phyloP scores from a whole-genome alignment of 2,329 filamentous ascomycete species.

The Arachnopeziza araneosa region DNA sequence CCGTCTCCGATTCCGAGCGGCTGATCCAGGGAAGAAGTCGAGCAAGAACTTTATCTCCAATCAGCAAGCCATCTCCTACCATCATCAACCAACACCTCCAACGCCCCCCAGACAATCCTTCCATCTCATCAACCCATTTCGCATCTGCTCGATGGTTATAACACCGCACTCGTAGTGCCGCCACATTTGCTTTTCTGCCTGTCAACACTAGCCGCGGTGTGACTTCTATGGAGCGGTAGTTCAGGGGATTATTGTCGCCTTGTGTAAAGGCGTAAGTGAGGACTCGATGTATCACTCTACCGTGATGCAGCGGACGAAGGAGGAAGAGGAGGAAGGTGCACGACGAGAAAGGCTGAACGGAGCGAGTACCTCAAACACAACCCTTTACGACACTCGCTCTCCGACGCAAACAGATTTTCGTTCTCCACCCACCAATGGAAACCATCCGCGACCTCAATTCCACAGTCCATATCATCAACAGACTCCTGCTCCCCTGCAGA shows the following conservation, averaged over 20 bases:
- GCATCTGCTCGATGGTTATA: constrained; percentile 2
- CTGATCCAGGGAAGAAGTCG: constrained; percentile 4
- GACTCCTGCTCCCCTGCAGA: constrained; percentile 21
- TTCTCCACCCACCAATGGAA: constrained; percentile 26
- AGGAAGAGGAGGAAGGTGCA: constrained; percentile 25
- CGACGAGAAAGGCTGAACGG: constrained; percentile 26
- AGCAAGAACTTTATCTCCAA: constrained; percentile 8
- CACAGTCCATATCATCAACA: constrained; percentile 27
- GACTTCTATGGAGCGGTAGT: constrained; percentile 23
- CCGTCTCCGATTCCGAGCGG: constrained; percentile 1
- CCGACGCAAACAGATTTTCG: constrained; percentile 25
- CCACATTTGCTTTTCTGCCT: background rate
- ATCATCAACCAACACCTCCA: constrained; percentile 5
- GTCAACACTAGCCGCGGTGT: background rate
- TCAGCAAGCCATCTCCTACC: constrained; percentile 11
- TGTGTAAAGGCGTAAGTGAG: constrained; percentile 19
- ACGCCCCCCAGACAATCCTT: background rate
- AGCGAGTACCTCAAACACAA: constrained; percentile 25
- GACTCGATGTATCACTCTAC: constrained; percentile 28
- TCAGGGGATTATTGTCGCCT: constrained; percentile 11
- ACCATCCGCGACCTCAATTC: constrained; percentile 26
- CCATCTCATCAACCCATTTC: constrained; percentile 3
- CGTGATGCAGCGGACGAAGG: constrained; percentile 27
- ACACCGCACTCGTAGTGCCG: constrained; percentile 14
- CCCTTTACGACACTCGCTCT: constrained; percentile 20